Base-by-base conservation (phyloP, 148 eudicot species). In the Chenopodium album region DNA sequence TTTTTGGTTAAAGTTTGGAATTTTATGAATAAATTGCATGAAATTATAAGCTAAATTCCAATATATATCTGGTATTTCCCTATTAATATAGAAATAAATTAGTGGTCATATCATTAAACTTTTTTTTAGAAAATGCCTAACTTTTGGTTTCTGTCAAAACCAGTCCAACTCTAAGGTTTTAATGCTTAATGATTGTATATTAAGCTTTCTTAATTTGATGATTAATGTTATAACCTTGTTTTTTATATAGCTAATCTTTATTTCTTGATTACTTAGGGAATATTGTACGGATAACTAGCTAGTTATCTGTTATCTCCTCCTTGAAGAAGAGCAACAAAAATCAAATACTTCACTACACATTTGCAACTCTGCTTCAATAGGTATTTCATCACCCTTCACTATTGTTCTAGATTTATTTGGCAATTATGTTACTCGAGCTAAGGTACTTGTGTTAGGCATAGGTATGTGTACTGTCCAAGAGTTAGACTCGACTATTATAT, bases 111-210 rank as follows among this genome's bases (percentile, higher is more conserved):
- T 73, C 76, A 26, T 47, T 22, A 14, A n/a, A 73, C 59, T 46
- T 56, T 19, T 22, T 34, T 14, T 60, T 62, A 17, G 63, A 20
- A 4, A 63, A 34, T 77, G 79, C 79, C 79, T 62, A 77, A 77
- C 31, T 76, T 77, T 77, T 77, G 79, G 79, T 77, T 77, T 60
- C 70, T 77, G 70, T 77, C 79, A 77, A 22, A 62, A 77, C 31
- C 7, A n/a, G 31, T 41, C 70, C 54, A 34, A 60, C 14, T 77
- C 26, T 26, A 26, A 26, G 26, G 26, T 26, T 26, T 32, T 20
- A 32, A 62, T 17, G 22, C 10, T 22, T 34, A 64, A 63, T 77
- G 28, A 60, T 62, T 77, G 4, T 22, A 12, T 22, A 77, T 4
- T 52, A 1, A 75, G 4, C 50, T 62, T 59, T 37, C 50, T 60